phyloP scores from a whole-genome alignment of 176 grass and related monocot species.

The Lolium multiflorum region DNA sequence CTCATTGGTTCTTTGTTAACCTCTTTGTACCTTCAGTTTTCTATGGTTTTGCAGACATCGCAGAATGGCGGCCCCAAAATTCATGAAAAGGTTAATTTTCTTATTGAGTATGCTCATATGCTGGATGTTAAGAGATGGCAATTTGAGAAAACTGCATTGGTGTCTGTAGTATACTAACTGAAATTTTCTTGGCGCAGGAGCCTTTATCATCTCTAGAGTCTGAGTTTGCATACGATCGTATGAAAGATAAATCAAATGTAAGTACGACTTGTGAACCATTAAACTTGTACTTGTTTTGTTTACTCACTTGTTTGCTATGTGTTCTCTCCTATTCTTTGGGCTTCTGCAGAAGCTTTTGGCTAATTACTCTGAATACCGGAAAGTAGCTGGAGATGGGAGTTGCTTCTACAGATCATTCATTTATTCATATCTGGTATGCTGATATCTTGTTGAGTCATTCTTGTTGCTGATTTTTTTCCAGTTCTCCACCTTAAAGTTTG shows the following conservation, averaged over 20 bases:
- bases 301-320: neutral
- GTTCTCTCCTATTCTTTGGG: too few relatives aligned
- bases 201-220: neutral
- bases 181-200: neutral
- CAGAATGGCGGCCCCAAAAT: neutral
- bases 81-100: neutral
- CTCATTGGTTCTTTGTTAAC: too few relatives aligned
- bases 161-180: neutral
- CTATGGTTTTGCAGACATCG: neutral
- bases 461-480: too few relatives aligned
- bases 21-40: too few relatives aligned
- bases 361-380: too few relatives aligned
- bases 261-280: neutral
- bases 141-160: neutral
- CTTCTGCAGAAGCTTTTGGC: too few relatives aligned
- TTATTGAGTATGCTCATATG: neutral
- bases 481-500: too few relatives aligned
- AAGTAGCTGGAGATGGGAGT: too few relatives aligned
- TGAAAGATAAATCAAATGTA: constrained; percentile 16
- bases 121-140: neutral
- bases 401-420: too few relatives aligned
- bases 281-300: neutral
- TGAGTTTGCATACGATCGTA: neutral
- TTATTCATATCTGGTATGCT: too few relatives aligned
- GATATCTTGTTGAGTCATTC: too few relatives aligned